Percentiles rank a stretch among this genome's conserved stretches.
phyloP scores from a whole-genome alignment of 768 basidiomycete species.

The Polyporus arcularius region DNA sequence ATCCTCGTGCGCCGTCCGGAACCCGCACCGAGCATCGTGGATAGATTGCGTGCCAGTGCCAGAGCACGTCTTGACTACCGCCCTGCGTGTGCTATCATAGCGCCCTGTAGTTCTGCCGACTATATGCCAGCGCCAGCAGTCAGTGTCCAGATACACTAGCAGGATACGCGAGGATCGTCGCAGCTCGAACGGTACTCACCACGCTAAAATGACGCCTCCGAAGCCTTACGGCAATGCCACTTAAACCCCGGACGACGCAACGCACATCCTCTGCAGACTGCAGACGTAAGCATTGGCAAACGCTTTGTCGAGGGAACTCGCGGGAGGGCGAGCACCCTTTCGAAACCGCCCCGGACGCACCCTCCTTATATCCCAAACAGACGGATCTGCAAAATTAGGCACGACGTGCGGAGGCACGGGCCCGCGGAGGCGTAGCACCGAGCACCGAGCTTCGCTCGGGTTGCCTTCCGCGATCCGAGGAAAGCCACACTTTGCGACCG shows the following conservation, averaged over 20 bases:
- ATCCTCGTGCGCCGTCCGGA: neutral
- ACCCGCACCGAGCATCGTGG: neutral
- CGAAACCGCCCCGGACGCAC: neutral
- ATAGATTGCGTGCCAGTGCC: neutral
- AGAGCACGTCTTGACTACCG: neutral
- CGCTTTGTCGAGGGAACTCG: neutral
- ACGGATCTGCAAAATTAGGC: conserved; percentile 8
- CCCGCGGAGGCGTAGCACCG: conserved; percentile 12
- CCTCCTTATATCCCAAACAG: conserved; percentile 12
- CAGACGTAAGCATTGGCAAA: no score
- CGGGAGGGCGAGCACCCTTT: neutral
- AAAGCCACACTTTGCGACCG: conserved; percentile 1
- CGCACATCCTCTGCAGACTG: no score
- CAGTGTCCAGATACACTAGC: neutral
- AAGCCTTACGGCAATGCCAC: conserved; percentile 8
- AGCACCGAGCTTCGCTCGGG: neutral
- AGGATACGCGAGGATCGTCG: neutral
- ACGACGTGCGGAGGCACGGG: neutral
- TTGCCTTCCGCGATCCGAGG: conserved; percentile 4
- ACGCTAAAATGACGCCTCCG: neutral
- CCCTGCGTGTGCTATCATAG: neutral
- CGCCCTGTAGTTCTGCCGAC: neutral
- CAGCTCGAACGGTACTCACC: neutral
- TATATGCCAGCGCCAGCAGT: neutral
- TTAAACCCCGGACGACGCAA: neutral